Conservation (phyloP, 2,329 filamentous ascomycete genomes). For the Sporothrix luriei region DNA sequence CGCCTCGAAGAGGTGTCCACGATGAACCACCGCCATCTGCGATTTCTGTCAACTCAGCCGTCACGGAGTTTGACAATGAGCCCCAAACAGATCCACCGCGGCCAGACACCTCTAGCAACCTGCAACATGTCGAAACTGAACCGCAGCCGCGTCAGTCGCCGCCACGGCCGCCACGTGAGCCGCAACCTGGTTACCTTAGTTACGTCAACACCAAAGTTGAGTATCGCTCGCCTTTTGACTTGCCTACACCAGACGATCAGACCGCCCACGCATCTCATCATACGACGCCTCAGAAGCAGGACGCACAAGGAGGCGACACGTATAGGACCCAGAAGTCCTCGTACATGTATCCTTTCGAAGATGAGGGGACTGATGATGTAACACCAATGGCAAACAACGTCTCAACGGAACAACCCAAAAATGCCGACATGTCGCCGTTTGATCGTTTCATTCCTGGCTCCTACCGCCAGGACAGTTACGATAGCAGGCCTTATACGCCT, state of each 20-base stretch:
- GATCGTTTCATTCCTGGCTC: conserved; percentile 31
- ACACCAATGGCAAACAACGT: conserved; percentile 11
- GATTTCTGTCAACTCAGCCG: conserved; percentile 60
- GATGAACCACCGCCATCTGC: conserved; percentile 61
- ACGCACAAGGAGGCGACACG: neutral
- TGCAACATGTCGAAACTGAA: neutral
- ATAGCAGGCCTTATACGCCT: conserved; percentile 31
- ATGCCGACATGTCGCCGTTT: conserved; percentile 21
- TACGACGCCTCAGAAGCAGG: conserved; percentile 5
- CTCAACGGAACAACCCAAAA: neutral
- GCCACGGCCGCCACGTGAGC: neutral
- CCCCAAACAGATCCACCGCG: conserved; percentile 61
- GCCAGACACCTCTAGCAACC: conserved; percentile 34
- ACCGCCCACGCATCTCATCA: neutral
- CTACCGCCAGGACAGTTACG: conserved; percentile 31
- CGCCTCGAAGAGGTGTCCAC: conserved; percentile 40
- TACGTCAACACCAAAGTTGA: conserved; percentile 30
- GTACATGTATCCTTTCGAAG: conserved; percentile 57
- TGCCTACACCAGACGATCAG: conserved; percentile 26
- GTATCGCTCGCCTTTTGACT: conserved; percentile 37
- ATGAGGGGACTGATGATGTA: conserved; percentile 42
- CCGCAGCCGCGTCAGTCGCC: neutral
- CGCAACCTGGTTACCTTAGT: neutral
- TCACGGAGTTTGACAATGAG: conserved; percentile 74
- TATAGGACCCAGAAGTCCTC: conserved; percentile 43